Evolutionary conservation across 352 stramenopile species (phyloP).

Genomic region (Phytopythium ostracodes): DNA sequence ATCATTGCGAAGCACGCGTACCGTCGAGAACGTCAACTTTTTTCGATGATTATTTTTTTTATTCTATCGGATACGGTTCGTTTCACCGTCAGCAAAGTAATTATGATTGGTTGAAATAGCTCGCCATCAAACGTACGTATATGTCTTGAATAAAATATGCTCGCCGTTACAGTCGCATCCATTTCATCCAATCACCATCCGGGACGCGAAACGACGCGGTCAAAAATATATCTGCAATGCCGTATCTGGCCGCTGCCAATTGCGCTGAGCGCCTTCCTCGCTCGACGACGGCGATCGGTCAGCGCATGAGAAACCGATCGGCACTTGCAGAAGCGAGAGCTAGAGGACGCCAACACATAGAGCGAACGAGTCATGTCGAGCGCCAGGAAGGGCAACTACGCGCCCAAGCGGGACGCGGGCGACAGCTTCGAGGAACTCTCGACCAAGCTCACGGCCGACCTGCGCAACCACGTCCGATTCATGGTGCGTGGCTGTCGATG

Average conservation of each 20-base stretch:
- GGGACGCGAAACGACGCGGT: conserved; percentile 9
- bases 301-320: not conserved
- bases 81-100: too few species aligned
- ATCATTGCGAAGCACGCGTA: not conserved
- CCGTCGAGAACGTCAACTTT: not conserved
- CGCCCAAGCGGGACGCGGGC: conserved; percentile 37
- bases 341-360: not conserved
- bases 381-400: conserved; percentile 60
- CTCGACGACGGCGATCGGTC: not conserved
- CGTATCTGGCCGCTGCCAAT: not conserved
- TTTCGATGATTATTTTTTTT: not conserved
- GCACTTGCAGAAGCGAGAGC: not conserved
- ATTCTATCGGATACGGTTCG: not conserved
- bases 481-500: conserved; percentile 36
- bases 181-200: conserved; percentile 9
- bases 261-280: not conserved
- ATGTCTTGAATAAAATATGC: not conserved
- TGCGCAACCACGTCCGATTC: conserved; percentile 85
- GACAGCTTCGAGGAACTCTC: conserved; percentile 85
- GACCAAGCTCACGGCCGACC: conserved; percentile 79
- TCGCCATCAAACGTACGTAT: not conserved
- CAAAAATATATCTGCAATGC: not conserved
- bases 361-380: conserved; percentile 22
- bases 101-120: not conserved
- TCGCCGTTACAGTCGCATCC: too few species aligned